These are phyloP conservation scores for Pachyrhizus erosus DNA, from an alignment of 306 rosid species.

Conservation along the genomic window DNA sequence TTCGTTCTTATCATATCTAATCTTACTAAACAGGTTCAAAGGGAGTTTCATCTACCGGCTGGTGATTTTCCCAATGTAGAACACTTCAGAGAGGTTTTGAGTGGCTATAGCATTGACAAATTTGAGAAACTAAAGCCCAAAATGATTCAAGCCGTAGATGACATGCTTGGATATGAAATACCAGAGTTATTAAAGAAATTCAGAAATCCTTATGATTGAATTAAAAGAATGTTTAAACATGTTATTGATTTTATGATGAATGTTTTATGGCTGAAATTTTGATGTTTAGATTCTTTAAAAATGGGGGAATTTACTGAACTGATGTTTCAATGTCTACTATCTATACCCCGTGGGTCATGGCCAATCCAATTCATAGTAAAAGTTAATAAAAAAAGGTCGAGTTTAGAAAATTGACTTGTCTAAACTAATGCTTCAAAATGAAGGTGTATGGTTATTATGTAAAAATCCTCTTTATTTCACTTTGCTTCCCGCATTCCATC, in stretches of 20 bases:
- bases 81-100: constrained; percentile 69
- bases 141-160: constrained; percentile 89
- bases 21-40: constrained; percentile 69
- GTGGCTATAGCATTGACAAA: constrained; percentile 75
- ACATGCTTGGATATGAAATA: constrained; percentile 94
- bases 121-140: constrained; percentile 92
- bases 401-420: background rate
- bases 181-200: constrained; percentile 90
- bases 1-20: background rate
- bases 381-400: background rate
- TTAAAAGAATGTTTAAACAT: constrained; percentile 3
- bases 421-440: background rate
- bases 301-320: background rate
- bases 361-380: constrained; percentile 10
- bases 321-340: background rate
- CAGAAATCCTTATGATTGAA: constrained; percentile 79
- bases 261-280: constrained; percentile 11
- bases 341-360: background rate
- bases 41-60: constrained; percentile 85
- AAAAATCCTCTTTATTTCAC: background rate
- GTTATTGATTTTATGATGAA: constrained; percentile 10
- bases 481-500: background rate
- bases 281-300: background rate
- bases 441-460: background rate
- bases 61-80: constrained; percentile 94